Evolutionary conservation across 495 filamentous ascomycete species (phyloP).

Genomic region (Xylaria scruposa): DNA sequence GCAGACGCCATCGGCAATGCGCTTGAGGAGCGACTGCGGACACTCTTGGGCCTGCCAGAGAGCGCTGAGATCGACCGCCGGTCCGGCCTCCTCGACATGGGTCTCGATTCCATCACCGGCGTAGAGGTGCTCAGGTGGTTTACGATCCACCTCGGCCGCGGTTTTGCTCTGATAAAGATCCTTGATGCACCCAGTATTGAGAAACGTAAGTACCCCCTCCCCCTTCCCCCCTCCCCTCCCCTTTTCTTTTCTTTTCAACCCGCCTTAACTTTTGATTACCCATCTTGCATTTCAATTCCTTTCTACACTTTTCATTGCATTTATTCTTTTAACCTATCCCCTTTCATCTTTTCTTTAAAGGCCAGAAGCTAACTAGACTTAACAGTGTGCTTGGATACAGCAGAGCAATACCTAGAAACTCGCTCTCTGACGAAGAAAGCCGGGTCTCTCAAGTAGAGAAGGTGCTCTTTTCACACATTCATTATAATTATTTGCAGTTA

Average conservation of each 20-base stretch:
- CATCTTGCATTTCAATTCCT: neutral
- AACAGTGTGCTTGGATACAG: slow-evolving; percentile 33
- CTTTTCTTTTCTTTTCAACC: neutral
- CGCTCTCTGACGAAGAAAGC: neutral
- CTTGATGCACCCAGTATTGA: slow-evolving; percentile 41
- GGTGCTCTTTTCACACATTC: neutral
- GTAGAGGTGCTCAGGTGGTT: slow-evolving; percentile 72
- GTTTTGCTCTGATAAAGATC: slow-evolving; percentile 56
- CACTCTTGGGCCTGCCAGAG: slow-evolving; percentile 41
- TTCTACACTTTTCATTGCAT: too few species aligned
- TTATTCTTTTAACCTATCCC: neutral
- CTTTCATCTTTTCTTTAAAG: neutral
- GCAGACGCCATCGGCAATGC: slow-evolving; percentile 32
- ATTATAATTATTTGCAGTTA: neutral
- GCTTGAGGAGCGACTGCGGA: slow-evolving; percentile 38
- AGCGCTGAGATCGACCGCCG: slow-evolving; percentile 32
- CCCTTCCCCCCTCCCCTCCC: neutral
- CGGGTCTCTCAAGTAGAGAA: neutral
- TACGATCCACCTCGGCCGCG: slow-evolving; percentile 45
- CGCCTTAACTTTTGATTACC: neutral
- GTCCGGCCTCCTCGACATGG: slow-evolving; percentile 48
- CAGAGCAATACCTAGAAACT: slow-evolving; percentile 28
- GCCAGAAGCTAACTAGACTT: neutral
- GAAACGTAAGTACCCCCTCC: slow-evolving; percentile 30
- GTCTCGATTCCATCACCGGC: slow-evolving; percentile 69